A percentile compares a stretch with the other conserved stretches of the same genome.
phyloP scores from a whole-genome alignment of 306 rosid genomes.

The Fragaria vesca region DNA sequence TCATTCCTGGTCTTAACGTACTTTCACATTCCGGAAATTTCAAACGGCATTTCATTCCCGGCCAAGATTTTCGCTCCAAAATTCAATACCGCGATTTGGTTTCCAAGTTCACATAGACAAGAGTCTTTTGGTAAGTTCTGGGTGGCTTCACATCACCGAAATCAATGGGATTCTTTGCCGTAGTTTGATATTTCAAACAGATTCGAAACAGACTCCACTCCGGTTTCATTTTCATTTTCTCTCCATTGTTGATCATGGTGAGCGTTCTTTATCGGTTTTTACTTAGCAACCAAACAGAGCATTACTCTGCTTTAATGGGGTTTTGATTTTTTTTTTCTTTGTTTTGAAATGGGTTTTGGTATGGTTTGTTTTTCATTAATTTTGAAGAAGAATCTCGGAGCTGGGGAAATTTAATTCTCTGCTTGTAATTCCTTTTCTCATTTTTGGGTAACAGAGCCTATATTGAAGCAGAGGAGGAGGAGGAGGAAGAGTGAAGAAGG shows the following conservation, averaged over 20 bases:
- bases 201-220: neutral
- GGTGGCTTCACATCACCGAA: neutral
- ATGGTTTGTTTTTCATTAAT: neutral
- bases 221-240: conserved; percentile 1
- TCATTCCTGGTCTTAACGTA: conserved; percentile 15
- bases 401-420: neutral
- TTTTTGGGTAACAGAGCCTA: neutral
- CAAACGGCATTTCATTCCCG: conserved; percentile 23
- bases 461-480: conserved; percentile 11
- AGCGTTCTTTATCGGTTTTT: neutral
- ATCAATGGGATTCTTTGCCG: neutral
- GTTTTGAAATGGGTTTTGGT: neutral
- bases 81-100: conserved; percentile 1
- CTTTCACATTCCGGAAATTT: conserved; percentile 17
- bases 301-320: conserved; percentile 8
- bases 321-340: neutral
- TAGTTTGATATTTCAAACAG: neutral
- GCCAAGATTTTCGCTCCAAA: neutral
- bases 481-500: conserved; percentile 14
- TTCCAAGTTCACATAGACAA: neutral
- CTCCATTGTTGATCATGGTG: conserved; percentile 7
- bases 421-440: neutral
- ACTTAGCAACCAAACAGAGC: conserved; percentile 33
- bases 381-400: neutral
- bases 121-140: neutral